These are phyloP conservation scores for Ophiobolus disseminans DNA, from an alignment of 2,329 filamentous ascomycete genomes.

Conservation along the genomic window DNA sequence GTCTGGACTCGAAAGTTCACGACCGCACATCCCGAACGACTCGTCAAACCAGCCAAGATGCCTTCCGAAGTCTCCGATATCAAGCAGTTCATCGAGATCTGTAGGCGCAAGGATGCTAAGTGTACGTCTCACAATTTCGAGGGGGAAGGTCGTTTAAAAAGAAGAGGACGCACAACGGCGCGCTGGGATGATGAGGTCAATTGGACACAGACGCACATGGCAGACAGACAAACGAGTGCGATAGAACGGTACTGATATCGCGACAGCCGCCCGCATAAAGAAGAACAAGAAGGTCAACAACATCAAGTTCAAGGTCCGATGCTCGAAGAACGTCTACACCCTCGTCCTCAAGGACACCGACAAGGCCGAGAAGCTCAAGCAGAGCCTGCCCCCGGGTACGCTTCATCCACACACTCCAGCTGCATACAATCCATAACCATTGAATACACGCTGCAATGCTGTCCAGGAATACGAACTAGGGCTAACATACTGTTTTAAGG, in stretches of 20 bases:
- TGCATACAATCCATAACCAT: not conserved
- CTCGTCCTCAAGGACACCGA: slow-evolving; percentile 97
- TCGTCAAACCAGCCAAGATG: slow-evolving; percentile 74
- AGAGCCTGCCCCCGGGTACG: slow-evolving; percentile 96
- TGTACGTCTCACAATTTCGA: slow-evolving; percentile 70
- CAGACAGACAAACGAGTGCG: not conserved
- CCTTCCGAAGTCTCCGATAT: slow-evolving; percentile 98
- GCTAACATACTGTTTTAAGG: slow-evolving; percentile 48
- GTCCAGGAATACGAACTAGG: not conserved
- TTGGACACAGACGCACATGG: not conserved
- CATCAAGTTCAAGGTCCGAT: slow-evolving; percentile 99
- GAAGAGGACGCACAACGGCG: slow-evolving; percentile 1
- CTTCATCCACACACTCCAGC: not conserved
- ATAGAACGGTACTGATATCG: slow-evolving; percentile 13
- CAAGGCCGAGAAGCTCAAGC: slow-evolving; percentile 99
- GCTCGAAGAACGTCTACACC: slow-evolving; percentile 95
- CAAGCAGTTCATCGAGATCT: slow-evolving; percentile 99
- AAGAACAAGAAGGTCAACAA: slow-evolving; percentile 88
- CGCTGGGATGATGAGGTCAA: not conserved
- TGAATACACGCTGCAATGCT: too few species aligned
- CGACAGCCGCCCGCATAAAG: slow-evolving; percentile 66
- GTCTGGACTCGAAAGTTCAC: slow-evolving; percentile 23
- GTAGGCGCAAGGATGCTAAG: slow-evolving; percentile 98
- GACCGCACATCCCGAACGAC: slow-evolving; percentile 27
- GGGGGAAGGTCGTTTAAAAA: not conserved